Percentiles rank a stretch among this genome's conserved stretches.
phyloP scores from a whole-genome alignment of 192 early-diverging fungal genomes.

The Podila epicladia region DNA sequence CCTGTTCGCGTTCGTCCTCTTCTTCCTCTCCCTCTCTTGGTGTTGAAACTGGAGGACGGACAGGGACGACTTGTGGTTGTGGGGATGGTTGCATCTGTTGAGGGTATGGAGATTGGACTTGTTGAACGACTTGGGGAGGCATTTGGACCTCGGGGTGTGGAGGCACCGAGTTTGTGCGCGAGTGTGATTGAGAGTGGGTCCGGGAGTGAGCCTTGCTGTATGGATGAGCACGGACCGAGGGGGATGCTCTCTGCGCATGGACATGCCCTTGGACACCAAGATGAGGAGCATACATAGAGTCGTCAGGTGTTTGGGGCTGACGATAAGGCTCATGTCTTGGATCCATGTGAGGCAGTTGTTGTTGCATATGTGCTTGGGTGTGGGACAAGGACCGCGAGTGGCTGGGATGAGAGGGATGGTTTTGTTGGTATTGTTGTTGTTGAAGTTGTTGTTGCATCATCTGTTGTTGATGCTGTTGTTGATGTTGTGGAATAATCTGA shows the following conservation, averaged over 20 bases:
- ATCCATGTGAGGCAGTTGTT: too few relatives aligned
- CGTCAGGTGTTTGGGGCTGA: not conserved
- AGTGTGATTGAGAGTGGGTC: not conserved
- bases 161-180: not conserved
- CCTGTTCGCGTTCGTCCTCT: slow-evolving; percentile 1
- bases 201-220: not conserved
- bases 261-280: not conserved
- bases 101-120: not conserved
- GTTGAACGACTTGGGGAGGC: not conserved
- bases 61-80: not conserved
- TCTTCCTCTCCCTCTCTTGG: slow-evolving; percentile 4
- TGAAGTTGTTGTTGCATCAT: not conserved
- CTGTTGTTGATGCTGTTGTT: not conserved
- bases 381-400: too few relatives aligned
- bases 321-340: too few relatives aligned
- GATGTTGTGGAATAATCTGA: not conserved
- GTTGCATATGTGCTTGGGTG: too few relatives aligned
- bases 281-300: not conserved
- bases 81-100: not conserved
- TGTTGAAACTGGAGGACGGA: too few relatives aligned
- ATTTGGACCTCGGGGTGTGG: not conserved
- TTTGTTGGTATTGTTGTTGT: not conserved
- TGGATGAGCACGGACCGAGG: not conserved
- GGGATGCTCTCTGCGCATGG: not conserved
- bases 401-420: not conserved